Percentiles rank a stretch among this genome's conserved stretches.
Evolutionary conservation across 192 early-diverging fungal genomes (phyloP).

Genomic region (Glomus cerebriforme): DNA sequence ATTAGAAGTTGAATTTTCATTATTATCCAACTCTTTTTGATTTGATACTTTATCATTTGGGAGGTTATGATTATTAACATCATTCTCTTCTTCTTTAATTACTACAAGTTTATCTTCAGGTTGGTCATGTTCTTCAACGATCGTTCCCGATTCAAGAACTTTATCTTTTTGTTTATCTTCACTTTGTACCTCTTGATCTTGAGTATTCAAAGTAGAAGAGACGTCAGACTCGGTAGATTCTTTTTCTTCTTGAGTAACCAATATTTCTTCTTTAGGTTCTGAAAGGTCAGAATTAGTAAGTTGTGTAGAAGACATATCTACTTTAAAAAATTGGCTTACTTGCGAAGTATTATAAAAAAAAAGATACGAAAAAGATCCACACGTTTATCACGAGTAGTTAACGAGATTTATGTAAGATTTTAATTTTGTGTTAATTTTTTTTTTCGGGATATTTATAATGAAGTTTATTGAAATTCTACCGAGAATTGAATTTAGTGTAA

Average conservation of each 20-base stretch:
- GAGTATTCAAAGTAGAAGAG: too few species aligned
- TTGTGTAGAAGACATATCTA: conserved; percentile 10
- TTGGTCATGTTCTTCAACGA: background rate
- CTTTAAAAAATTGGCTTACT: conserved; percentile 17
- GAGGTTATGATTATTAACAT: background rate
- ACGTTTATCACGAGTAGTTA: background rate
- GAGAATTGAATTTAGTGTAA: background rate
- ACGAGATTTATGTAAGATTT: background rate
- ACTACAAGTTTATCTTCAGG: background rate
- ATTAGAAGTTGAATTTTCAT: background rate
- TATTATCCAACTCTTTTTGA: background rate
- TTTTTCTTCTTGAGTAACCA: background rate
- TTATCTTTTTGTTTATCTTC: background rate
- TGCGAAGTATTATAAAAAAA: background rate
- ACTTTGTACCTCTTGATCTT: background rate
- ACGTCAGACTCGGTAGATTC: background rate
- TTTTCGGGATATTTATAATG: background rate
- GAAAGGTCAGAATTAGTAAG: conserved; percentile 13
- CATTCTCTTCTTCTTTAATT: background rate
- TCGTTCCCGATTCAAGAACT: background rate
- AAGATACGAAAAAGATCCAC: background rate
- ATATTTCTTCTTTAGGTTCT: background rate
- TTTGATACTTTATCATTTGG: background rate
- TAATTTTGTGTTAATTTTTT: background rate
- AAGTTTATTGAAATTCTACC: background rate